phyloP scores from a whole-genome alignment of 2,329 filamentous ascomycete species.

The Trichoderma koningii region DNA sequence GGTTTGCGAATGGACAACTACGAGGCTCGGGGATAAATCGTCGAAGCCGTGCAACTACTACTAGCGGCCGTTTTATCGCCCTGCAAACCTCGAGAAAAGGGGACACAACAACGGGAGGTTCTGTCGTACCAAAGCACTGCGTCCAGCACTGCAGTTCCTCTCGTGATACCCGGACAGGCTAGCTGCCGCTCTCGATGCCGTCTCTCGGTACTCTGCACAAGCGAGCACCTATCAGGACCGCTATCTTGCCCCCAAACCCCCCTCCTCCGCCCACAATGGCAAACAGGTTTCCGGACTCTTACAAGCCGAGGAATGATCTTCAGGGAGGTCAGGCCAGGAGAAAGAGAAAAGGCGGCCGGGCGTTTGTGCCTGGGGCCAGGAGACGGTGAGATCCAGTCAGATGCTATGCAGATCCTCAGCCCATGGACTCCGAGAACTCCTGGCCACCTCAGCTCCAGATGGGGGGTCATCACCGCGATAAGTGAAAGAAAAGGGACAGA shows the following conservation, averaged over 20 bases:
- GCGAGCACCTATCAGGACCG: neutral
- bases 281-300: constrained; percentile 12
- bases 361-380: constrained; percentile 6
- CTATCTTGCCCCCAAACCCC: neutral
- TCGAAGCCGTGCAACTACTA: constrained; percentile 12
- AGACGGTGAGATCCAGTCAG: constrained; percentile 13
- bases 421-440: neutral
- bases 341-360: constrained; percentile 4
- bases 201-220: neutral
- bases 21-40: neutral
- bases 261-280: neutral
- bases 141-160: neutral
- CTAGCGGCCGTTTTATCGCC: neutral
- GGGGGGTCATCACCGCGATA: neutral
- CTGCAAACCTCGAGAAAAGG: neutral
- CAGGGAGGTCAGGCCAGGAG: constrained; percentile 24
- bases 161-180: constrained; percentile 10
- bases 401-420: constrained; percentile 26
- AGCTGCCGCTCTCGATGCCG: neutral
- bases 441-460: neutral
- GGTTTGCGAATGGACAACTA: neutral
- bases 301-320: constrained; percentile 26
- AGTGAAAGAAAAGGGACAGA: neutral
- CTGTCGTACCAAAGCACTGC: neutral
- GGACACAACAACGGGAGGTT: neutral